phyloP scores from a whole-genome alignment of 2,329 filamentous ascomycete genomes.

The Neospermospora avenae region DNA sequence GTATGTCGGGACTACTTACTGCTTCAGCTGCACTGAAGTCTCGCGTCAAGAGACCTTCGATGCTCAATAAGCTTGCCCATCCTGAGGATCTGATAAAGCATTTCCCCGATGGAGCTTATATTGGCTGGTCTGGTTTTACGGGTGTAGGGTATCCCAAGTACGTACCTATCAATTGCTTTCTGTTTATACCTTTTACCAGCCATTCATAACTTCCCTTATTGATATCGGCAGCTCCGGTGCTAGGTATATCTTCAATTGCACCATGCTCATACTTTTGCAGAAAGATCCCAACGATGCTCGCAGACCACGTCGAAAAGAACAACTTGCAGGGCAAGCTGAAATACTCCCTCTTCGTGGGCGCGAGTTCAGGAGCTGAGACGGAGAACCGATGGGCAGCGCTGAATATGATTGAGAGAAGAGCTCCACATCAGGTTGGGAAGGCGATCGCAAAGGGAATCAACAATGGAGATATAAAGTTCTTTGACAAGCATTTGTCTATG shows the following conservation, averaged over 20 bases:
- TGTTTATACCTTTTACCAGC: not conserved
- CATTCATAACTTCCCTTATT: not conserved
- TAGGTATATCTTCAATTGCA: not conserved
- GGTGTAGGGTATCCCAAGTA: constrained; percentile 87
- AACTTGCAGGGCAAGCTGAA: constrained; percentile 77
- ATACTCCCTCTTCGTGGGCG: constrained; percentile 84
- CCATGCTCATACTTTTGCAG: constrained; percentile 40
- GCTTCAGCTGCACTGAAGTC: constrained; percentile 60
- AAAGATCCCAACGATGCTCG: constrained; percentile 78
- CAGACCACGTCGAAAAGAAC: constrained; percentile 87
- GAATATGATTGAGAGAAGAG: constrained; percentile 85
- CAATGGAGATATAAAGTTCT: constrained; percentile 83
- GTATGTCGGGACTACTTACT: constrained; percentile 29
- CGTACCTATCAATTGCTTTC: constrained; percentile 32
- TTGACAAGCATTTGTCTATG: constrained; percentile 92
- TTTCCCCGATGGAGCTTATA: constrained; percentile 81
- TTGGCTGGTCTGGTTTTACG: constrained; percentile 90
- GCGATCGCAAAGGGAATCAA: constrained; percentile 89
- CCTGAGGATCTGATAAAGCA: constrained; percentile 76
- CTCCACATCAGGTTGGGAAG: constrained; percentile 88
- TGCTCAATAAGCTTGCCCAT: constrained; percentile 75
- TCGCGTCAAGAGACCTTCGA: constrained; percentile 70
- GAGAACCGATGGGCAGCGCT: constrained; percentile 87
- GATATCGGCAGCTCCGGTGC: not conserved
- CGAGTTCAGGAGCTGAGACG: constrained; percentile 81